Conservation (phyloP, 106 monocot species). For the Allium fistulosum region DNA sequence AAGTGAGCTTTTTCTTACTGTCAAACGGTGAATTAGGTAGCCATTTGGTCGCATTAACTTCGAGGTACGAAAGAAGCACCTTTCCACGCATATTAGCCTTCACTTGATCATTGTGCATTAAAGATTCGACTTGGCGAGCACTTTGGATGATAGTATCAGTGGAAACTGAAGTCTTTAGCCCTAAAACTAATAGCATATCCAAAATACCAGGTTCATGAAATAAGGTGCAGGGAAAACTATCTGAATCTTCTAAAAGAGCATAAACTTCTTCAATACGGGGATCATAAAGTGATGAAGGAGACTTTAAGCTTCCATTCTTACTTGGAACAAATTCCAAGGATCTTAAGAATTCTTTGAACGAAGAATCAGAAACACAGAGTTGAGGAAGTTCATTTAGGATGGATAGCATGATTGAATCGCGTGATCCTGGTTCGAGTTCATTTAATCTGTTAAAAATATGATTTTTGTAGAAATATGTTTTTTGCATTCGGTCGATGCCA, state of each 20-base stretch:
- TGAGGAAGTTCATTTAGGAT: slow-evolving; percentile 89
- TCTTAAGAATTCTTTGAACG: slow-evolving; percentile 55
- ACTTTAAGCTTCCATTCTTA: slow-evolving; percentile 43
- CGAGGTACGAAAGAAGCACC: slow-evolving; percentile 87
- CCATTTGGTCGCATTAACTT: slow-evolving; percentile 86
- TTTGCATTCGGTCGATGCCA: slow-evolving; percentile 61
- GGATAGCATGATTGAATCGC: slow-evolving; percentile 66
- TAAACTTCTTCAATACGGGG: slow-evolving; percentile 82
- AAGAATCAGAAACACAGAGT: slow-evolving; percentile 52
- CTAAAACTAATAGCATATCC: slow-evolving; percentile 72
- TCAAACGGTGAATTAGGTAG: slow-evolving; percentile 19
- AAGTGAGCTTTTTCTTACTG: slow-evolving; percentile 26
- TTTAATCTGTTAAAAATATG: slow-evolving; percentile 56
- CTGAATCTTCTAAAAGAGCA: slow-evolving; percentile 80
- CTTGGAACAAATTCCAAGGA: slow-evolving; percentile 75
- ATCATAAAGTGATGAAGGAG: slow-evolving; percentile 83
- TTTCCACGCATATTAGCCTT: slow-evolving; percentile 76
- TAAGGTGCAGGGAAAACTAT: slow-evolving; percentile 66
- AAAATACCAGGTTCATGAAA: slow-evolving; percentile 73
- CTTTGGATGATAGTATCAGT: slow-evolving; percentile 66
- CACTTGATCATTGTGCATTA: slow-evolving; percentile 71
- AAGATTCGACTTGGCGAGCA: slow-evolving; percentile 80
- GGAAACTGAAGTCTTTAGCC: slow-evolving; percentile 80
- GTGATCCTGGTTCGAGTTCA: slow-evolving; percentile 56
- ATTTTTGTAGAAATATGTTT: slow-evolving; percentile 52